Base-by-base conservation (phyloP, 2,329 filamentous ascomycete species). In the Teratosphaeria gauchensis region DNA sequence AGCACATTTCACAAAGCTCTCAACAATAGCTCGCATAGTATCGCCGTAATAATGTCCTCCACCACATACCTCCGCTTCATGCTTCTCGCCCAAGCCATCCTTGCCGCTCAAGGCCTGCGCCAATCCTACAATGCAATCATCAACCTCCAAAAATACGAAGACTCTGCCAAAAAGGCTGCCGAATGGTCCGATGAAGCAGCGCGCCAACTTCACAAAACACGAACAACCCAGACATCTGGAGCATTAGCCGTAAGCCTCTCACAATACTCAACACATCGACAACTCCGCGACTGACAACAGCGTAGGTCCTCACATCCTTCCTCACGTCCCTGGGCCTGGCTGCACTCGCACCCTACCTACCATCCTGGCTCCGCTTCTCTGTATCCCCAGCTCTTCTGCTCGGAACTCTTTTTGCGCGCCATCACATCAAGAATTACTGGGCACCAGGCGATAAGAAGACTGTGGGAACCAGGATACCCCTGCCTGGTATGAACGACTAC, bases 91-190 rank as follows among this genome's bases (percentile, higher is more conserved):
- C 77, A 78, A 63, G 68, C 74, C 16, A 63, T 68, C 16, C 72
- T 78, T 33, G 68, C 71, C n/a, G 68, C 63, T 53, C 79, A 77
- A 64, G 77, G 75, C 62, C 73, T 71, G 51, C 72, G 72, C 57
- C 70, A 76, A 16, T 75, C 75, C 56, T 75, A 73, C 60, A 65
- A 72, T 53, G 73, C 77, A 52, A 76, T 79, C 63, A 71, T 65
- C 42, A 77, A 77, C 58, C 72, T 80, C 4, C 71, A 69, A 33
- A 72, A 72, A 55, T 80, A 79, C 64, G 77, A 80, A 64, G 68
- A 73, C n/a, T 72, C 72, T 30, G 68, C 69, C 51, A 70, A 79
- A 64, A 77, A 76, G 62, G 71, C 75, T 16, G 77, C 78, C 8
- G 72, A 77, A 61, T 74, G 75, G 67, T 78, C 76, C 2, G 71